Conservation (phyloP, 140 eudicot genomes). For the Senecio squalidus region DNA sequence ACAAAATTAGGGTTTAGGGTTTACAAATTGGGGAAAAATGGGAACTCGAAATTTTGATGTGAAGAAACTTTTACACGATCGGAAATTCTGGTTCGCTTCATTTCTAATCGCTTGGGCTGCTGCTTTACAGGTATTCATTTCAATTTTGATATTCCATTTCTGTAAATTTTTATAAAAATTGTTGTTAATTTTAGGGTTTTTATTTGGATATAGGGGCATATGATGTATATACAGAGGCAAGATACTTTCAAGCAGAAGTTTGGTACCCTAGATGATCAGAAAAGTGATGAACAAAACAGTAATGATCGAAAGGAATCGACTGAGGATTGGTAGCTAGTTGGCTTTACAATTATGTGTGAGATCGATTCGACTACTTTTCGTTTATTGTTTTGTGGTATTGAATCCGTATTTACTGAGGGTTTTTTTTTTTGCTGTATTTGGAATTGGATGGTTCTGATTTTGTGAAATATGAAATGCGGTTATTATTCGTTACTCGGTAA, state of each 20-base stretch:
- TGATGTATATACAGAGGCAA: constrained; percentile 90
- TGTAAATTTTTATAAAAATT: background rate
- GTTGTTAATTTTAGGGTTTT: background rate
- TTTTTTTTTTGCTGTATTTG: background rate
- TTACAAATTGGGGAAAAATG: constrained; percentile 32
- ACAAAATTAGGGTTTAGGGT: constrained; percentile 31
- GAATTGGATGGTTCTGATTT: constrained; percentile 1
- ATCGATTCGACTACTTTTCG: background rate
- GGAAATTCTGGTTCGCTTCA: constrained; percentile 71
- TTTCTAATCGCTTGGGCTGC: constrained; percentile 85
- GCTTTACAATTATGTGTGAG: background rate
- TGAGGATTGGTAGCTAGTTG: constrained; percentile 12
- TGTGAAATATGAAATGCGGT: constrained; percentile 12
- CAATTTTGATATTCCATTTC: background rate
- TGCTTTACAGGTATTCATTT: constrained; percentile 62
- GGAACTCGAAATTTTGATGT: constrained; percentile 36
- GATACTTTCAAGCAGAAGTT: constrained; percentile 87
- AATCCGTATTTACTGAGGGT: background rate
- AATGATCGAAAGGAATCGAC: constrained; percentile 26
- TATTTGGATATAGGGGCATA: constrained; percentile 56
- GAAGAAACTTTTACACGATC: constrained; percentile 57
- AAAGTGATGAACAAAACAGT: constrained; percentile 4
- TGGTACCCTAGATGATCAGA: constrained; percentile 43
- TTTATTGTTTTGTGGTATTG: background rate
- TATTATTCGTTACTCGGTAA: background rate